Conservation (phyloP, 495 filamentous ascomycete species). For the Penicillium crystallinum region DNA sequence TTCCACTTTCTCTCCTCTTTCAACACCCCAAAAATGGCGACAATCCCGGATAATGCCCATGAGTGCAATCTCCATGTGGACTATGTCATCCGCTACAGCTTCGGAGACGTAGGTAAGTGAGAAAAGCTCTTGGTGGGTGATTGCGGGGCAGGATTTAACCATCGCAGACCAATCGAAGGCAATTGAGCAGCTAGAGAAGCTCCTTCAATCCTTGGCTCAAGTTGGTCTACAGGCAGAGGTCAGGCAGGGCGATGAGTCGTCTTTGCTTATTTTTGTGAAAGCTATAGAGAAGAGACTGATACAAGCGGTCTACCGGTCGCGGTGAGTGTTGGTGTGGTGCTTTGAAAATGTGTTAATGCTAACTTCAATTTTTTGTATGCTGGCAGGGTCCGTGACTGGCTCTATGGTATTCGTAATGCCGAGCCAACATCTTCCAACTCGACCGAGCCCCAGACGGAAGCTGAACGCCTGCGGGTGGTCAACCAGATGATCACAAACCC, state of each 20-base stretch:
- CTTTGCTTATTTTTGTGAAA: constrained; percentile 78
- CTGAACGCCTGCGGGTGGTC: constrained; percentile 80
- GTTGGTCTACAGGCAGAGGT: constrained; percentile 83
- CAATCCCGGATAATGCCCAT: constrained; percentile 19
- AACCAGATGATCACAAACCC: constrained; percentile 84
- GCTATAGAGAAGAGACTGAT: constrained; percentile 44
- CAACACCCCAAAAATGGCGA: constrained; percentile 24
- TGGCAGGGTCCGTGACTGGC: constrained; percentile 85
- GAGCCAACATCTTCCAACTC: constrained; percentile 66
- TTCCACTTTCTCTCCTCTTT: constrained; percentile 3
- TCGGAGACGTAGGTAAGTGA: constrained; percentile 56
- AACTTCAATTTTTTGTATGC: constrained; percentile 2
- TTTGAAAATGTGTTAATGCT: constrained; percentile 1
- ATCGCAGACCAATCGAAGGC: constrained; percentile 60
- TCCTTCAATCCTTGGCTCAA: constrained; percentile 63
- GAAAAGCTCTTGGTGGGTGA: background rate
- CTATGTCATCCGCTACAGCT: constrained; percentile 83
- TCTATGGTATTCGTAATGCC: constrained; percentile 76
- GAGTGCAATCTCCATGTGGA: constrained; percentile 69
- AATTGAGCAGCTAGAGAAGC: constrained; percentile 63
- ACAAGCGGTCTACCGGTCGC: constrained; percentile 60
- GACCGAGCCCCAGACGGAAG: constrained; percentile 71
- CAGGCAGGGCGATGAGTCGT: constrained; percentile 68
- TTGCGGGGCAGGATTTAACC: constrained; percentile 3
- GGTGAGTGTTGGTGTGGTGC: constrained; percentile 34